A percentile compares a stretch with the other conserved stretches of the same genome.
phyloP scores from a whole-genome alignment of 768 basidiomycete genomes.

The Hydnomerulius pinastri region DNA sequence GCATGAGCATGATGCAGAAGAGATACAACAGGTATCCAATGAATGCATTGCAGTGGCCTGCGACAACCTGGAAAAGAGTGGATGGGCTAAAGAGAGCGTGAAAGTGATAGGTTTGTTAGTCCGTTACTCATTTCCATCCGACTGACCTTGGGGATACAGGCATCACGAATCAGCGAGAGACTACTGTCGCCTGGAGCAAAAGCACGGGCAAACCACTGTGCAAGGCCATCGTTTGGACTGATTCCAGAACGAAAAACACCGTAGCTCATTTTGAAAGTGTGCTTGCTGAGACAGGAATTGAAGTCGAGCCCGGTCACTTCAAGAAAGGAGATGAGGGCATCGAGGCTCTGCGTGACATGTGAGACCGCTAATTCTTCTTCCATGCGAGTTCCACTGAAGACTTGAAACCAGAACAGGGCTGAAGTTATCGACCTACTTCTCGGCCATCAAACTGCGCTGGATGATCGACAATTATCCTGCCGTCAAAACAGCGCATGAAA shows the following conservation, averaged over 20 bases:
- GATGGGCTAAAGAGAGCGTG: conserved; percentile 79
- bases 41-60: conserved; percentile 75
- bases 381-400: background rate
- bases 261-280: conserved; percentile 81
- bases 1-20: conserved; percentile 92
- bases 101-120: conserved; percentile 82
- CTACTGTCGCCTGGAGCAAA: conserved; percentile 90
- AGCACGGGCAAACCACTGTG: conserved; percentile 87
- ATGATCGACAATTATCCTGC: conserved; percentile 86
- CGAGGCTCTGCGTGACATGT: conserved; percentile 68
- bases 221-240: conserved; percentile 94
- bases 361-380: conserved; percentile 27
- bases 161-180: conserved; percentile 98
- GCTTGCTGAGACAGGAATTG: conserved; percentile 72
- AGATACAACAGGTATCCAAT: conserved; percentile 76
- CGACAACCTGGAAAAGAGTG: conserved; percentile 66
- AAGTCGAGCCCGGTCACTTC: conserved; percentile 63
- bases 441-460: conserved; percentile 95
- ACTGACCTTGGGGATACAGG: conserved; percentile 48
- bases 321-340: conserved; percentile 72
- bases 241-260: conserved; percentile 85
- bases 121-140: conserved; percentile 2
- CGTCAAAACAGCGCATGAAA: conserved; percentile 75
- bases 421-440: conserved; percentile 97
- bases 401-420: conserved; percentile 70